Evolutionary conservation across 164 flowering plant genomes (phyloP).

Genomic region (Macadamia integrifolia): DNA sequence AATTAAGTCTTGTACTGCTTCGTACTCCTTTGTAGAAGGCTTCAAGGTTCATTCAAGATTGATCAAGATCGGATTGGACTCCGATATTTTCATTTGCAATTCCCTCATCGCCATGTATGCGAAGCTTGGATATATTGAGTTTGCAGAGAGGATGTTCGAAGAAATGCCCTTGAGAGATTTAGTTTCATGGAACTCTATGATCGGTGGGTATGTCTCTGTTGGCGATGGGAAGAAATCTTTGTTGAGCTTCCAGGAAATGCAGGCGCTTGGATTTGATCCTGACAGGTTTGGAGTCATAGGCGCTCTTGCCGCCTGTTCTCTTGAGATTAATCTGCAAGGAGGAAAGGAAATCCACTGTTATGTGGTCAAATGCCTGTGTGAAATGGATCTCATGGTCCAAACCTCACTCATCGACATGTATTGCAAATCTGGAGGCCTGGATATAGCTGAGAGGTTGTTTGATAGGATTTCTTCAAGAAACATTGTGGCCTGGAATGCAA

Average conservation of each 20-base stretch:
- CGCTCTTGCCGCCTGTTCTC: slow-evolving; percentile 44
- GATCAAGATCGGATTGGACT: slow-evolving; percentile 44
- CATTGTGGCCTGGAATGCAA: slow-evolving; percentile 53
- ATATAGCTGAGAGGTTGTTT: slow-evolving; percentile 43
- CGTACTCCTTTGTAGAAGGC: slow-evolving; percentile 31
- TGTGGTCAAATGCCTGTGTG: slow-evolving; percentile 23
- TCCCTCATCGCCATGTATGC: slow-evolving; percentile 53
- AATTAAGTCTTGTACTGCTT: slow-evolving; percentile 47
- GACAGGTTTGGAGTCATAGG: slow-evolving; percentile 45
- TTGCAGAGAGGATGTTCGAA: slow-evolving; percentile 44
- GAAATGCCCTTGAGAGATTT: slow-evolving; percentile 51
- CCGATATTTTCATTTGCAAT: slow-evolving; percentile 47
- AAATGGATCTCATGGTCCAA: slow-evolving; percentile 36
- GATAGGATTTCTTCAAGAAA: slow-evolving; percentile 20
- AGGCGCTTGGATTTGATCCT: slow-evolving; percentile 18
- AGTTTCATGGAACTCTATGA: slow-evolving; percentile 78
- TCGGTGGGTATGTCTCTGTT: slow-evolving; percentile 41
- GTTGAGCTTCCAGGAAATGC: slow-evolving; percentile 38
- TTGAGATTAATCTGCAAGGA: slow-evolving; percentile 12
- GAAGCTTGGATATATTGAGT: slow-evolving; percentile 39
- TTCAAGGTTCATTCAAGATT: slow-evolving; percentile 35
- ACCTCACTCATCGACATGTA: slow-evolving; percentile 68
- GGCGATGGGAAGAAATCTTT: slow-evolving; percentile 44
- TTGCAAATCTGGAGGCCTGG: slow-evolving; percentile 45
- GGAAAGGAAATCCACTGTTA: slow-evolving; percentile 45